Evolutionary conservation across 2,329 filamentous ascomycete genomes (phyloP).

Genomic region (Chaetothyriales sp.): DNA sequence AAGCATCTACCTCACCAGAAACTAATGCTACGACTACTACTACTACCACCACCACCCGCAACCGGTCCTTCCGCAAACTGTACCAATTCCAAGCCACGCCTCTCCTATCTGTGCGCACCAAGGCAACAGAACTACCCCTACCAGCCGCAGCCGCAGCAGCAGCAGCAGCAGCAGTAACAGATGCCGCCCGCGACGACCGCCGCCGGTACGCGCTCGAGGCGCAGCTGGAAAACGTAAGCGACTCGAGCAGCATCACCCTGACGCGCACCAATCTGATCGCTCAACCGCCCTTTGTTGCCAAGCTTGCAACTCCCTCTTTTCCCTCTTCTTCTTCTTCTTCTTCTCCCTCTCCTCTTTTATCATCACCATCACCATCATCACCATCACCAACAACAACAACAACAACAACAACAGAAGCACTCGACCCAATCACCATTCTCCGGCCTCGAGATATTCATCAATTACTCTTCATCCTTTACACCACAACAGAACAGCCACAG

Average conservation of each 20-base stretch:
- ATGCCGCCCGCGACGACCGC: constrained; percentile 26
- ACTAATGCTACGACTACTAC: constrained; percentile 51
- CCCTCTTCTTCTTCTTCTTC: no score
- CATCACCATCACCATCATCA: constrained; percentile 3
- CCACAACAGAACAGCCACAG: constrained; percentile 29
- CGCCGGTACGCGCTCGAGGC: constrained; percentile 66
- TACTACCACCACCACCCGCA: constrained; percentile 42
- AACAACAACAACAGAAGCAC: constrained; percentile 22
- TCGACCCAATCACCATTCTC: no score
- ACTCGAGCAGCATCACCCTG: constrained; percentile 57
- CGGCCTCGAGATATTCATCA: constrained; percentile 50
- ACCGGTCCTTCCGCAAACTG: constrained; percentile 79
- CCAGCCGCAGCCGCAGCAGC: constrained; percentile 30
- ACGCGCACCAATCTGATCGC: constrained; percentile 31
- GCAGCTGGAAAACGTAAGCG: constrained; percentile 87
- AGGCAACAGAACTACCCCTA: constrained; percentile 51
- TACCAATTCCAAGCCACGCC: constrained; percentile 94
- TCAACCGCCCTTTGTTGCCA: constrained; percentile 30
- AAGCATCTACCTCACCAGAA: constrained; percentile 78
- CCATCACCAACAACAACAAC: constrained; percentile 1
- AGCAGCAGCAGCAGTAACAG: constrained; percentile 30
- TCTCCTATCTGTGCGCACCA: constrained; percentile 78
- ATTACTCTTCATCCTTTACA: constrained; percentile 46
- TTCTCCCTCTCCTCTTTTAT: no score
- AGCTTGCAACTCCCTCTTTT: constrained; percentile 42